Evolutionary conservation across 306 rosid genomes (phyloP).

Genomic region (Trichosanthes truncata): DNA sequence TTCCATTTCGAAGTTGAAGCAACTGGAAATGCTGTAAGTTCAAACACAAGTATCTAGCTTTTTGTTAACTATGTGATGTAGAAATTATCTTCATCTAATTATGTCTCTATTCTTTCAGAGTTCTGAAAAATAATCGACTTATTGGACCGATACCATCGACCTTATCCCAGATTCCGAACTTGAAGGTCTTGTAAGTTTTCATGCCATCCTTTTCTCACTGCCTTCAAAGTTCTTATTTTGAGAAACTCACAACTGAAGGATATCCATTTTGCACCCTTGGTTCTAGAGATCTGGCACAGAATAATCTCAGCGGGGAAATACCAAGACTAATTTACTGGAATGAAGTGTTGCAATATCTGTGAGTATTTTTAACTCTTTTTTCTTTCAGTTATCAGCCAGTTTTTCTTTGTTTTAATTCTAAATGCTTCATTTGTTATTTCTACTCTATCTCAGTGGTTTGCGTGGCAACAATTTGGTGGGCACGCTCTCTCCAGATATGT

Average conservation of each 20-base stretch:
- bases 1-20: conserved; percentile 85
- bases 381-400: not conserved
- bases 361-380: conserved; percentile 20
- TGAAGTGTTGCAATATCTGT: conserved; percentile 96
- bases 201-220: not conserved
- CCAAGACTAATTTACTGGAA: conserved; percentile 98
- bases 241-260: not conserved
- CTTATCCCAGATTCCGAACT: conserved; percentile 92
- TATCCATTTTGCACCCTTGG: not conserved
- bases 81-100: not conserved
- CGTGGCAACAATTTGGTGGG: conserved; percentile 90
- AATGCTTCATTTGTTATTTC: not conserved
- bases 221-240: not conserved
- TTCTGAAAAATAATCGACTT: conserved; percentile 67
- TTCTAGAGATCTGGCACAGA: conserved; percentile 80
- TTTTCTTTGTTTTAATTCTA: not conserved
- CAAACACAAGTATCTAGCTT: not conserved
- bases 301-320: conserved; percentile 88
- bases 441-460: conserved; percentile 50
- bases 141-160: conserved; percentile 97
- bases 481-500: conserved; percentile 81
- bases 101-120: conserved; percentile 24
- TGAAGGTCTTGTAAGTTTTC: conserved; percentile 74
- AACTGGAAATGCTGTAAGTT: conserved; percentile 74
- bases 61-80: not conserved